A percentile compares a stretch with the other conserved stretches of the same genome.
Conservation (phyloP, 176 grass and related monocot species). For the Carex scoparia region DNA sequence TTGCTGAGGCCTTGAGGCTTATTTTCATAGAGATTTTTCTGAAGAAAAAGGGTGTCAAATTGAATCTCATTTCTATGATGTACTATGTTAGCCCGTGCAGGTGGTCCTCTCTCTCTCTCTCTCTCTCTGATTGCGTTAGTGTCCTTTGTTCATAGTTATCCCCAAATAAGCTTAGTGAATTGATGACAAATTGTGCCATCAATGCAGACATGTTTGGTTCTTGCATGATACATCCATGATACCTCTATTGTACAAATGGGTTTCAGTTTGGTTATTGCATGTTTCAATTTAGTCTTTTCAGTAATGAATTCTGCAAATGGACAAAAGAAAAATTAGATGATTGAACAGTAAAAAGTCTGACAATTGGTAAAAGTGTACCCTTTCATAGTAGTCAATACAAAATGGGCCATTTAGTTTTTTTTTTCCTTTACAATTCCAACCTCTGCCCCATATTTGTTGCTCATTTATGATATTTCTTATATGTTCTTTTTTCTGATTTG, state of each 20-base stretch:
- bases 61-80: slow-evolving; percentile 98
- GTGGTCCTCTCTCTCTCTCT: slow-evolving; percentile 21
- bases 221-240: background rate
- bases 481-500: slow-evolving; percentile 6
- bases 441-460: background rate
- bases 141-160: background rate
- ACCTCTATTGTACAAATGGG: background rate
- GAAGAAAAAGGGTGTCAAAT: slow-evolving; percentile 89
- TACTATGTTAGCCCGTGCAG: slow-evolving; percentile 99
- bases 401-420: background rate
- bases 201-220: background rate
- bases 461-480: background rate
- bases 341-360: background rate
- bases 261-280: background rate
- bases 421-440: background rate
- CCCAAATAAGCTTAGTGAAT: background rate
- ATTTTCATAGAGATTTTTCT: slow-evolving; percentile 98
- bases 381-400: background rate
- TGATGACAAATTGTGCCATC: background rate
- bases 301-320: background rate
- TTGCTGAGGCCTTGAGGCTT: slow-evolving; percentile 88
- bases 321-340: background rate
- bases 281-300: background rate
- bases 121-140: background rate
- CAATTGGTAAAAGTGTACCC: background rate